These are phyloP conservation scores for Bipolaris gigantea DNA, from an alignment of 2,329 filamentous ascomycete species.

Conservation along the genomic window DNA sequence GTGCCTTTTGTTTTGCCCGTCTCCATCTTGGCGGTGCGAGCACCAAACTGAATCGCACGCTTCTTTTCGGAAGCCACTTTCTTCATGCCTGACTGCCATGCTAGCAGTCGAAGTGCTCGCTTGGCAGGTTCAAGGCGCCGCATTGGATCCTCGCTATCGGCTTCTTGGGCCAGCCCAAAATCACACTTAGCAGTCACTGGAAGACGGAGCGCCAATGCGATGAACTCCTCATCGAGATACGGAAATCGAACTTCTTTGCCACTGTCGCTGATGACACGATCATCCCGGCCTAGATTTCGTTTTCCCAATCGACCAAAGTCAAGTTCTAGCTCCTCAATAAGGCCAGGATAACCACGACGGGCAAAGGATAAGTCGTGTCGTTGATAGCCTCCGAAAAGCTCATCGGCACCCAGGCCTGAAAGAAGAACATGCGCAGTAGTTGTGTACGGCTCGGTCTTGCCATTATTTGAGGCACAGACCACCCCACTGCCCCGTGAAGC, in stretches of 20 bases:
- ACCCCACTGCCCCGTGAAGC: slow-evolving; percentile 73
- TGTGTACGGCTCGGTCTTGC: slow-evolving; percentile 53
- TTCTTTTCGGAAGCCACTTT: slow-evolving; percentile 85
- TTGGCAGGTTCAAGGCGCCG: slow-evolving; percentile 73
- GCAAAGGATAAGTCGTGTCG: slow-evolving; percentile 78
- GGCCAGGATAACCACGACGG: slow-evolving; percentile 67
- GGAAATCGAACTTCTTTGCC: slow-evolving; percentile 87
- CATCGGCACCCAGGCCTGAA: slow-evolving; percentile 92
- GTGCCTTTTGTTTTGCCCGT: slow-evolving; percentile 54
- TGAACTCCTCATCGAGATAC: slow-evolving; percentile 82
- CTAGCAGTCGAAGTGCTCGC: slow-evolving; percentile 75
- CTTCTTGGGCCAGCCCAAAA: slow-evolving; percentile 58
- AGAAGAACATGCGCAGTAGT: slow-evolving; percentile 81
- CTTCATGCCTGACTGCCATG: slow-evolving; percentile 71
- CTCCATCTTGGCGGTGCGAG: slow-evolving; percentile 50
- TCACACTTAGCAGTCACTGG: slow-evolving; percentile 88
- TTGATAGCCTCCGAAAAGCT: slow-evolving; percentile 91
- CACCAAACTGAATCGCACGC: slow-evolving; percentile 67
- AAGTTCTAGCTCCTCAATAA: slow-evolving; percentile 80
- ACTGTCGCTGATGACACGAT: slow-evolving; percentile 88
- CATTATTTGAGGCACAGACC: slow-evolving; percentile 36
- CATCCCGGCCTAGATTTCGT: slow-evolving; percentile 92
- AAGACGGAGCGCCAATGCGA: slow-evolving; percentile 74
- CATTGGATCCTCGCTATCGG: slow-evolving; percentile 24
- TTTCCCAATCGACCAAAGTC: slow-evolving; percentile 86